A percentile compares a stretch with the other conserved stretches of the same genome.
phyloP scores from a whole-genome alignment of 2,329 filamentous ascomycete genomes.

The Botryotinia calthae region DNA sequence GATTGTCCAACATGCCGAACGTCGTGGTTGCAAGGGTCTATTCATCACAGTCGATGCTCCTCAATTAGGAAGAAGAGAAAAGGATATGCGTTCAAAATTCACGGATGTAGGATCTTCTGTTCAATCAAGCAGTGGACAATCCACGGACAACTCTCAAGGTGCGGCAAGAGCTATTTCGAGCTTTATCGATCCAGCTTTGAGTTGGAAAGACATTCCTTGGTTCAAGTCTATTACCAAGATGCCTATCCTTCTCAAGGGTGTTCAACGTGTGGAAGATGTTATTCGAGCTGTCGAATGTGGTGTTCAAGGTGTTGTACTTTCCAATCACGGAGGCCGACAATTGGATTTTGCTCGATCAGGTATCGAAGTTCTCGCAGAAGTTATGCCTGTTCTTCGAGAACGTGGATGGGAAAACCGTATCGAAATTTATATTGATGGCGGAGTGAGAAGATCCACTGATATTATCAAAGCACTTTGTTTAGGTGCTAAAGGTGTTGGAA shows the following conservation, averaged over 20 bases:
- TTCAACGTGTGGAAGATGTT: constrained; percentile 94
- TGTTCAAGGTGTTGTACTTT: constrained; percentile 86
- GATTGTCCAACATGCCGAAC: constrained; percentile 90
- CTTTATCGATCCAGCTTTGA: constrained; percentile 93
- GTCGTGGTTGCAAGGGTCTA: constrained; percentile 86
- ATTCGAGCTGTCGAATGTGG: constrained; percentile 78
- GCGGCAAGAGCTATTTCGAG: constrained; percentile 91
- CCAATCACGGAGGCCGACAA: constrained; percentile 93
- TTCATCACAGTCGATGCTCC: constrained; percentile 99
- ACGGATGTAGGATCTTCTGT: constrained; percentile 79
- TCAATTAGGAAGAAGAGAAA: constrained; percentile 90
- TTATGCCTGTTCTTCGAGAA: constrained; percentile 79
- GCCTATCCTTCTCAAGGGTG: constrained; percentile 94
- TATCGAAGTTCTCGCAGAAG: constrained; percentile 88
- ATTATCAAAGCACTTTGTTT: constrained; percentile 94
- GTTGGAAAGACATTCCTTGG: constrained; percentile 94
- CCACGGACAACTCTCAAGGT: constrained; percentile 84
- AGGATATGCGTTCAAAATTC: constrained; percentile 96
- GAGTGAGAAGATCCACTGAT: constrained; percentile 84
- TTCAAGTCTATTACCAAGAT: constrained; percentile 86
- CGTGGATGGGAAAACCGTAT: constrained; percentile 72
- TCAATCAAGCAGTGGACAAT: constrained; percentile 63
- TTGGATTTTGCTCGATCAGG: constrained; percentile 88
- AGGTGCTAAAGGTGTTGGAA: constrained; percentile 87
- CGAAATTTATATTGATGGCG: constrained; percentile 89